These are phyloP conservation scores for Auxenochlorella pyrenoidosa DNA, from an alignment of 139 green algal species.

Conservation along the genomic window DNA sequence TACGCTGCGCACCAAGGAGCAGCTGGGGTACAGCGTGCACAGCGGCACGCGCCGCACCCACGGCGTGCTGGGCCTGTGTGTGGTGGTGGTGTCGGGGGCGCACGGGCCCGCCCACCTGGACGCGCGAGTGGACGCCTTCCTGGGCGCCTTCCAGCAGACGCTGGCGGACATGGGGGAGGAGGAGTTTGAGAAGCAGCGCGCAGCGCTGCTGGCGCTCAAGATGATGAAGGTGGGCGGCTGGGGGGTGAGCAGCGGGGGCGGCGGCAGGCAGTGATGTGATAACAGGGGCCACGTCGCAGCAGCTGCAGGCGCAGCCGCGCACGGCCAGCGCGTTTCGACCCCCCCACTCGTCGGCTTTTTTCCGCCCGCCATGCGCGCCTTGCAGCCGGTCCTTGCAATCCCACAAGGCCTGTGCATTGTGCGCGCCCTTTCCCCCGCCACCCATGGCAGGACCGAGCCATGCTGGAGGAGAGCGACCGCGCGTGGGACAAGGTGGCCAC, in stretches of 20 bases:
- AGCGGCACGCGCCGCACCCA: conserved; percentile 80
- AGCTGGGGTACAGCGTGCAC: conserved; percentile 92
- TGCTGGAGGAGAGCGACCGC: conserved; percentile 82
- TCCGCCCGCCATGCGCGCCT: too few relatives aligned
- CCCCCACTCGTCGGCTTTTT: too few relatives aligned
- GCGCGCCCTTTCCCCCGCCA: too few relatives aligned
- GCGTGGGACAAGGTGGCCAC: conserved; percentile 84
- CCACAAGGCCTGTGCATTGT: too few relatives aligned
- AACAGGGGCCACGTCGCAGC: too few relatives aligned
- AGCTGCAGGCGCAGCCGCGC: not conserved
- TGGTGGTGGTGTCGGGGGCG: conserved; percentile 74
- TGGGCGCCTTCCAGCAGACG: conserved; percentile 60
- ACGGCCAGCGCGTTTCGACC: too few relatives aligned
- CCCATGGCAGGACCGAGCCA: conserved; percentile 48
- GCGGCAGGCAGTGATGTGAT: conserved; percentile 9
- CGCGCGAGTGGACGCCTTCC: conserved; percentile 83
- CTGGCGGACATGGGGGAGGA: conserved; percentile 52
- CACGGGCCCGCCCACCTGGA: conserved; percentile 69
- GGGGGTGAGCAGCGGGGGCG: conserved; percentile 83
- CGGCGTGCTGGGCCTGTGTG: conserved; percentile 85
- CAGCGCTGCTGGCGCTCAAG: conserved; percentile 78
- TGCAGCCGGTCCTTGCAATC: too few relatives aligned
- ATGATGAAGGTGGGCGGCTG: conserved; percentile 72
- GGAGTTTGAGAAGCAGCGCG: conserved; percentile 82
- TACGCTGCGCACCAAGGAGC: conserved; percentile 92